A percentile compares a stretch with the other conserved stretches of the same genome.
Conservation (phyloP, 2,329 filamentous ascomycete genomes). For the Pseudocercospora vitis region DNA sequence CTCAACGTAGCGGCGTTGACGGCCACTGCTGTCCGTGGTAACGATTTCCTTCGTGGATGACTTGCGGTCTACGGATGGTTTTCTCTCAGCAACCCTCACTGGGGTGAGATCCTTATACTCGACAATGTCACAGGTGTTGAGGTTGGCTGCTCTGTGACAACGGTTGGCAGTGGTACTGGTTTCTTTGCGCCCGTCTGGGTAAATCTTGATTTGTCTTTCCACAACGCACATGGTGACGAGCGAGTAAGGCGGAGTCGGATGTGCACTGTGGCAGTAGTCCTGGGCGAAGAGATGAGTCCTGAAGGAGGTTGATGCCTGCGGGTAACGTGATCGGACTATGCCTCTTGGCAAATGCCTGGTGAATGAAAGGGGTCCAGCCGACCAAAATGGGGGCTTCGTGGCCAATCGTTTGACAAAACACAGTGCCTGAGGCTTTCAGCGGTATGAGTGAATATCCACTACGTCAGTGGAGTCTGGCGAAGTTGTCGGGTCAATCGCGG, state of each 20-base stretch:
- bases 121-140: slow-evolving; percentile 27
- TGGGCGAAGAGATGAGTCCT: background rate
- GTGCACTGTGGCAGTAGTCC: background rate
- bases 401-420: background rate
- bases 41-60: slow-evolving; percentile 24
- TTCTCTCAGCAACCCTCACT: slow-evolving; percentile 26
- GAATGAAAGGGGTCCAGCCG: slow-evolving; percentile 2
- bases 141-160: slow-evolving; percentile 27
- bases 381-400: background rate
- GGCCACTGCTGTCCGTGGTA: slow-evolving; percentile 28
- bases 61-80: slow-evolving; percentile 18
- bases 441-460: background rate
- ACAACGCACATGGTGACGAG: slow-evolving; percentile 35
- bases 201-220: slow-evolving; percentile 32
- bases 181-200: slow-evolving; percentile 27
- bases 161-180: slow-evolving; percentile 23
- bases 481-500: too few species aligned
- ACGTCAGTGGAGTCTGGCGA: background rate
- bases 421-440: background rate
- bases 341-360: slow-evolving; percentile 8
- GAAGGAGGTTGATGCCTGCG: slow-evolving; percentile 4
- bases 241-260: background rate
- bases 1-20: slow-evolving; percentile 26
- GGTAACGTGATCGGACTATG: slow-evolving; percentile 9
- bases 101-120: slow-evolving; percentile 18